phyloP scores from a whole-genome alignment of 2,329 filamentous ascomycete genomes.

The Ustulina deusta region DNA sequence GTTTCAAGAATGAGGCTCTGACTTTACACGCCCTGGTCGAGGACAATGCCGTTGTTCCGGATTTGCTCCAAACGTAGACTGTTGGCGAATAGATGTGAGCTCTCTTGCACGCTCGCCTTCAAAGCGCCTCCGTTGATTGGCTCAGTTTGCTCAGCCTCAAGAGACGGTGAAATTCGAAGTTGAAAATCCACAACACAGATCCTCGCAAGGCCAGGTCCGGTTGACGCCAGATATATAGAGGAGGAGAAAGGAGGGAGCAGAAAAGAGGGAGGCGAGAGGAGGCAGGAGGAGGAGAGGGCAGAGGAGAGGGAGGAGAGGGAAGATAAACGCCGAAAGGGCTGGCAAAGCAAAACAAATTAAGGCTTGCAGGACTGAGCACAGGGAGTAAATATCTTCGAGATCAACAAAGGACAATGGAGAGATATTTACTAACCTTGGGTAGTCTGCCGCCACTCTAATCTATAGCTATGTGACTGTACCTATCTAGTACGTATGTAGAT shows the following conservation, averaged over 20 bases:
- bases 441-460: constrained; percentile 19
- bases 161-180: neutral
- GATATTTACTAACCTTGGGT: neutral
- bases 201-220: neutral
- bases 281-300: constrained; percentile 1
- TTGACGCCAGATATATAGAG: neutral
- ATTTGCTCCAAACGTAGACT: neutral
- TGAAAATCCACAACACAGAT: neutral
- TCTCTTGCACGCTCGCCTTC: neutral
- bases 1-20: constrained; percentile 3
- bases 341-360: constrained; percentile 2
- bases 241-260: neutral
- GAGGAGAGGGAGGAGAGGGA: neutral
- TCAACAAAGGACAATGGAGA: neutral
- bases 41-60: neutral
- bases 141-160: neutral
- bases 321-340: neutral
- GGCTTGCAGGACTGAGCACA: constrained; percentile 6
- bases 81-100: neutral
- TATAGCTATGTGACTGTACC: neutral
- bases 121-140: neutral
- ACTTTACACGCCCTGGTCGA: neutral
- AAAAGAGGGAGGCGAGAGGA: neutral
- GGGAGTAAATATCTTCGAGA: constrained; percentile 16
- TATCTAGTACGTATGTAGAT: neutral